Percentiles rank a stretch among this genome's conserved stretches.
Conservation (phyloP, 768 basidiomycete species). For the Antrodiella citrinella region DNA sequence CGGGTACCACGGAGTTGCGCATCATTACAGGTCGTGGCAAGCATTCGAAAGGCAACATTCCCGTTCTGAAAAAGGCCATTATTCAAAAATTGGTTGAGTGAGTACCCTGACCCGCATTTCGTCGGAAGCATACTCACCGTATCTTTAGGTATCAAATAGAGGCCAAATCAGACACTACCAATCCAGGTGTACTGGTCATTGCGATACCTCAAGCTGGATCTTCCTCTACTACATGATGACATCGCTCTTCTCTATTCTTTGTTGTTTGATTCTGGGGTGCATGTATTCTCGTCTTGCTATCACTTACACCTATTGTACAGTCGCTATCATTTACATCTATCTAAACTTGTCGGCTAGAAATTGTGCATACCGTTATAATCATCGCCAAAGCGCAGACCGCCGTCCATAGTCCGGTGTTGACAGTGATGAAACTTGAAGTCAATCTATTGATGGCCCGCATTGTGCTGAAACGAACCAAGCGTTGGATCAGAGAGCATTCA, state of each 20-base stretch:
- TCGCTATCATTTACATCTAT: background rate
- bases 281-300: background rate
- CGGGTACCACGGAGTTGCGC: slow-evolving; percentile 22
- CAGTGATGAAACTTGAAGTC: too few species aligned
- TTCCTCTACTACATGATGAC: slow-evolving; percentile 1
- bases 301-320: background rate
- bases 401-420: too few species aligned
- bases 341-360: background rate
- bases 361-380: too few species aligned
- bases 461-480: too few species aligned
- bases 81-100: slow-evolving; percentile 23
- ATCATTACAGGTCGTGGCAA: slow-evolving; percentile 27
- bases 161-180: slow-evolving; percentile 17
- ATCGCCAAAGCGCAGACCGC: too few species aligned
- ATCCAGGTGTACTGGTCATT: slow-evolving; percentile 24
- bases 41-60: slow-evolving; percentile 24
- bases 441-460: too few species aligned
- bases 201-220: slow-evolving; percentile 13
- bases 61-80: slow-evolving; percentile 25
- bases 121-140: background rate
- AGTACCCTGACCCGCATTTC: too few species aligned
- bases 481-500: too few species aligned
- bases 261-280: background rate
- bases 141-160: slow-evolving; percentile 21
- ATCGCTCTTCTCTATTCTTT: background rate